phyloP scores from a whole-genome alignment of 148 eudicot genomes.

The Salicornia ramosissima region DNA sequence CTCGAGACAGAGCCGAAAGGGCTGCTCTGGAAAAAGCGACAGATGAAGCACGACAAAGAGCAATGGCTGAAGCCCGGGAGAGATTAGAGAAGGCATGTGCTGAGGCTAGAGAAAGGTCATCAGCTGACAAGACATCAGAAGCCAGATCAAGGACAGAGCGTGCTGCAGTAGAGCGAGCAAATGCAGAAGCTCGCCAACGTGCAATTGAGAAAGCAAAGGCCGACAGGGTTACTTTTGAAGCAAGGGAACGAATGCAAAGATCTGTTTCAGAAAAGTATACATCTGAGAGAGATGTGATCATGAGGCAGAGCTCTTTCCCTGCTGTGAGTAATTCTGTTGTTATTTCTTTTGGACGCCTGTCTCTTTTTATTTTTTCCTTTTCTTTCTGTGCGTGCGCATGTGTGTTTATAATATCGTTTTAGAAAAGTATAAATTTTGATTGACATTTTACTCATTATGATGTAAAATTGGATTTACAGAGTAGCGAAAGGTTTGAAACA shows the following conservation, averaged over 20 bases:
- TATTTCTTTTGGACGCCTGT: constrained; percentile 10
- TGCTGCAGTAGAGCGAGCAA: constrained; percentile 87
- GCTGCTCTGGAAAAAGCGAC: constrained; percentile 70
- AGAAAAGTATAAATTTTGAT: too few relatives aligned
- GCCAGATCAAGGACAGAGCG: constrained; percentile 77
- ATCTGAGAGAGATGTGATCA: constrained; percentile 42
- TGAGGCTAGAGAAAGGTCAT: constrained; percentile 61
- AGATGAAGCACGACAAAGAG: constrained; percentile 72
- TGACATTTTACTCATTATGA: constrained; percentile 8
- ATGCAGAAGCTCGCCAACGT: constrained; percentile 74
- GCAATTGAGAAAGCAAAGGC: constrained; percentile 64
- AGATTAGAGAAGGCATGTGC: constrained; percentile 74
- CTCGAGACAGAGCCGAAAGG: constrained; percentile 63
- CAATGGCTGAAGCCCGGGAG: constrained; percentile 76
- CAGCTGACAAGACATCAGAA: constrained; percentile 49
- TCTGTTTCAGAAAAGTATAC: constrained; percentile 53
- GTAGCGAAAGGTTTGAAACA: constrained; percentile 37
- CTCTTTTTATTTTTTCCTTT: not conserved
- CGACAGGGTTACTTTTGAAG: constrained; percentile 50
- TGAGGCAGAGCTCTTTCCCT: constrained; percentile 54
- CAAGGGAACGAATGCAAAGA: constrained; percentile 50
- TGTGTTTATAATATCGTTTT: too few relatives aligned
- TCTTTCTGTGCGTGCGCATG: too few relatives aligned
- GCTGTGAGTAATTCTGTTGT: constrained; percentile 52
- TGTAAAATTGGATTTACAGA: constrained; percentile 35